Base-by-base conservation (phyloP, 2,329 filamentous ascomycete species). In the Sphaerostilbella broomeana region DNA sequence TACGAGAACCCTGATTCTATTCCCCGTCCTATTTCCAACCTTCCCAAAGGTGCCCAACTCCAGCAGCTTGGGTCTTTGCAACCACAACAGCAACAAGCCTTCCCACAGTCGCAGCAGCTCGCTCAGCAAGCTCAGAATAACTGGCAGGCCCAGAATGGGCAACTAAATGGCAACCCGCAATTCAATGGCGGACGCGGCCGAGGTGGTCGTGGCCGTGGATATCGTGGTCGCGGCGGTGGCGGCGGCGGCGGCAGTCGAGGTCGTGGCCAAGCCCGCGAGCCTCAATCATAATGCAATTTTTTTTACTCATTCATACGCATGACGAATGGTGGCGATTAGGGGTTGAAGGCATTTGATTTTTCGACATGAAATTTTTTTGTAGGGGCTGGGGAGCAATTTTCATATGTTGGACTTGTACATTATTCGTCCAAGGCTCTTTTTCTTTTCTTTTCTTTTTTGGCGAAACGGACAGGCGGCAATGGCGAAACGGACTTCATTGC, bases 1-100 rank as follows among this genome's bases (percentile, higher is more conserved):
- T 98, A 98, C 62, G 94, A 98, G 47, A 86, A 89, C 47, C 92
- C 92, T 1, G 90, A 98, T 56, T 90, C 75, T 42, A 97, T 98
- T 53, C 92, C 94, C 35, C 81, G 89, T 22, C 92, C 92, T 9
- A 69, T 77, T 48, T 74, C 74, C 32, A 75, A 69, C 47, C 65
- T 74, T 46, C 47, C 59, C 47, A 48, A 52, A 42, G 47, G 52
- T 44, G 45, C 54, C 16, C 57, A 57, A 39, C 50, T 52, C 17
- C 54, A 57, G 43, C 58, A 31, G 30, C 43, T n/a, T n/a, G n/a
- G 38, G 25, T 32, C 38, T 12, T 42, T 13, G 58, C 58, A 47
- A 52, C 51, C 54, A 22, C 58, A 59, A 31, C 54, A 56, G 33
- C 54, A 57, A 34, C 58, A 56, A 42, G 47, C 51, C n/a, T 54